A percentile compares a stretch with the other conserved stretches of the same genome.
Conservation (phyloP, 495 filamentous ascomycete genomes). For the Penicillium salamii region DNA sequence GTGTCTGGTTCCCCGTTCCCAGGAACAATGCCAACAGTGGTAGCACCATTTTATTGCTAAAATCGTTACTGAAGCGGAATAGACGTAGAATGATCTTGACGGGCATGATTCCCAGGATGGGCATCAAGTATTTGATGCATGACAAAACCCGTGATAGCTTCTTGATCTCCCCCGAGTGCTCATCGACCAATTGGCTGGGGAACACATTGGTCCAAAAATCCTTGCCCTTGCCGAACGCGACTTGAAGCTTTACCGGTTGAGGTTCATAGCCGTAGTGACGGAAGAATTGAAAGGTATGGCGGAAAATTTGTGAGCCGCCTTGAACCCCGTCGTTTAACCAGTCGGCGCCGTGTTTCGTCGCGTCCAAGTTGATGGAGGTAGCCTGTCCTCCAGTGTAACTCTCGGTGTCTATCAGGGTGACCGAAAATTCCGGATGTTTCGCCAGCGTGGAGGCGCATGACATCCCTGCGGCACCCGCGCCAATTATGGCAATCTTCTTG, state of each 20-base stretch:
- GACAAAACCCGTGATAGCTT: constrained; percentile 64
- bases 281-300: constrained; percentile 81
- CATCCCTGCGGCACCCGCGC: constrained; percentile 34
- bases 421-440: constrained; percentile 70
- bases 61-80: constrained; percentile 72
- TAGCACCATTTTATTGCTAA: constrained; percentile 67
- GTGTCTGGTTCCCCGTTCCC: constrained; percentile 75
- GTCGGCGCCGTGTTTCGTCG: constrained; percentile 60
- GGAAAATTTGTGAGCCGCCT: constrained; percentile 74
- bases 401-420: constrained; percentile 69
- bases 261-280: constrained; percentile 62
- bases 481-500: constrained; percentile 3
- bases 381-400: constrained; percentile 77
- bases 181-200: constrained; percentile 63
- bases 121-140: constrained; percentile 65
- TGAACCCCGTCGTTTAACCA: constrained; percentile 89
- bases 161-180: constrained; percentile 61
- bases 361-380: constrained; percentile 70
- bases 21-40: constrained; percentile 79
- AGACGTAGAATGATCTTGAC: constrained; percentile 66
- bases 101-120: constrained; percentile 69
- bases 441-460: constrained; percentile 73
- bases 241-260: constrained; percentile 71
- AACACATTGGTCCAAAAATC: constrained; percentile 82
- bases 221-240: constrained; percentile 76